Evolutionary conservation across 345 rosid species (phyloP), one percentile per base, ranked within the genome.

Genomic region (Firmiana major): DNA sequence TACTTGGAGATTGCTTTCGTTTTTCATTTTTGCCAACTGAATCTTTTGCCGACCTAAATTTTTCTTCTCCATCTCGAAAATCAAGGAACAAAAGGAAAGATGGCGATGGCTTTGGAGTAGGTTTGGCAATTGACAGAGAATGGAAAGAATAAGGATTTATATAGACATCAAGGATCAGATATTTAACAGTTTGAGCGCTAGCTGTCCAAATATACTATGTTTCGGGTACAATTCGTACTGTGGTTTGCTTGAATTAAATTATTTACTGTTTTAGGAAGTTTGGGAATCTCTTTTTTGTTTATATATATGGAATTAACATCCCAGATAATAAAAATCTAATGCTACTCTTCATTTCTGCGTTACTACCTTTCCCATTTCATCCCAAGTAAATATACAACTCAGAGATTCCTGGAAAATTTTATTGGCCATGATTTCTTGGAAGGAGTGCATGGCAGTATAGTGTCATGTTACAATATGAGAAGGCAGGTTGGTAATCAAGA

Each of bases 11-110:
- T 82, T 60, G 67, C 64, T 81, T 7, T 78, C 80, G 1, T 86
- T 74, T 0, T 68, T 63, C 81, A 85, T 84, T 59, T 76, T 79
- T 73, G n/a, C 84, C 83, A 85, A 82, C 54, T 83, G 81, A n/a
- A 85, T 77, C 79, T 77, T 84, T 68, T 74, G 85, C 28, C 87
- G 79, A 31, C 87, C 88, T 62, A 42, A 71, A 34, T 58, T 81
- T 26, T 69, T 28, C 64, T 38, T 82, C 79, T 64, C 73, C 81
- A 78, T 81, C 63, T 62, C 31, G 28, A 22, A 54, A 24, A 36
- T 7, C 26, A 34, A 1, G 7, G 46, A 45, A 66, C 43, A 58
- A 19, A 34, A 58, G 10, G 10, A n/a, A 34, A 49, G 7, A 19
- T 3, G 19, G 19, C 6, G 53, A n/a, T 7, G 16, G 0, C 0